Evolutionary conservation across 2,329 filamentous ascomycete genomes (phyloP), one percentile per base, ranked within the genome.

Genomic region (Talaromyces atroroseus): DNA sequence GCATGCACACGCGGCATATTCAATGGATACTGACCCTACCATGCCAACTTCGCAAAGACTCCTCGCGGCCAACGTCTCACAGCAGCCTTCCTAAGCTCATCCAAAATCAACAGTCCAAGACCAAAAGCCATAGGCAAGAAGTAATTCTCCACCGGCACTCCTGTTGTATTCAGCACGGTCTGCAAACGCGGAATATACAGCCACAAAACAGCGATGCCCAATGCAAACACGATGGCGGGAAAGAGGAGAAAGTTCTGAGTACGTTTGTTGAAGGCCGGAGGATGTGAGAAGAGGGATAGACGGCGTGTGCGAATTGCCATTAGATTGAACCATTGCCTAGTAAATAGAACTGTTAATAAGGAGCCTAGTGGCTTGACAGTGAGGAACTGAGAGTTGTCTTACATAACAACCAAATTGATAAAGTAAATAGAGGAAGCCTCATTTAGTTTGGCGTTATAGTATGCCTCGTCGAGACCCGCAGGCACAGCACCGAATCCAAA

Each of bases 341-440:
- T 4, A 18, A 20, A 10, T 3, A 16, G 0, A 10, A 23, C 42
- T 24, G 42, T 57, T 49, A 57, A 49, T 36, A 45, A 8, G 11
- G 21, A 46, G 3, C 11, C 26, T n/a, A 29, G 4, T 2, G 26
- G 5, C 7, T 24, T 32, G 29, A 38, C 29, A 24, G 18, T 18
- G 29, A 12, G 32, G 24, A 24, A 10, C 29, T 10, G 11, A 6
- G 21, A 3, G 21, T 3, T 18, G 32, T 12, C 79, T 69, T 75
- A 82, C 87, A 92, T 90, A 49, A 92, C 84, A 2, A 92, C 88
- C 21, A 92, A 75, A 58, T 86, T 92, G 62, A 91, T 82, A 64
- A 92, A 92, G 71, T 92, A 92, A 58, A 92, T 85, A 16, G 84
- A 88, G 38, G 82, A 86, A 0, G 86, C 87, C 59, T 81, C 78